Conservation (phyloP, 352 stramenopile species). For the Pythium oligandrum region DNA sequence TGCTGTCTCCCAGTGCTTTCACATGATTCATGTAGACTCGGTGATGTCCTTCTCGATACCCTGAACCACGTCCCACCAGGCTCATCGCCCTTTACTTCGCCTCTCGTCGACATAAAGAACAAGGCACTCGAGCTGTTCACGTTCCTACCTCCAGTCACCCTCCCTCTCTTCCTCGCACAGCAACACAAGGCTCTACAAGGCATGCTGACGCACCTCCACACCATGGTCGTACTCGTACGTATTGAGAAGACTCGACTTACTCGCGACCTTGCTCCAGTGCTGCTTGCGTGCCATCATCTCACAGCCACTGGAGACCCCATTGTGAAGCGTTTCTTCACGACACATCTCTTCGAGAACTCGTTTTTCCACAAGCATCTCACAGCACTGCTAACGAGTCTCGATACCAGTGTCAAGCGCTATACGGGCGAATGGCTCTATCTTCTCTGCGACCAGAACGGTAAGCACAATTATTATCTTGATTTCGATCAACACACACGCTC, state of each 20-base stretch:
- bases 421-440: constrained; percentile 69
- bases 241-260: constrained; percentile 53
- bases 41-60: constrained; percentile 40
- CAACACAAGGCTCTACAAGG: constrained; percentile 12
- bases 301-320: constrained; percentile 24
- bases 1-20: not conserved
- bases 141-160: constrained; percentile 36
- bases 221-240: constrained; percentile 47
- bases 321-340: constrained; percentile 38
- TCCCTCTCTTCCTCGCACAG: constrained; percentile 40
- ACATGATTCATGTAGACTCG: constrained; percentile 23
- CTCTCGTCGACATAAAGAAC: constrained; percentile 54
- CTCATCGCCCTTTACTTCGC: constrained; percentile 24
- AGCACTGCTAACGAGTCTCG: constrained; percentile 67
- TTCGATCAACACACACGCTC: constrained; percentile 19
- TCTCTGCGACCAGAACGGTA: constrained; percentile 74
- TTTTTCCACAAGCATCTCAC: constrained; percentile 62
- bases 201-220: constrained; percentile 43
- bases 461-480: constrained; percentile 4
- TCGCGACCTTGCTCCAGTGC: constrained; percentile 44
- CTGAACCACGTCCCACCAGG: constrained; percentile 23
- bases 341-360: constrained; percentile 22
- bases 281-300: constrained; percentile 66
- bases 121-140: constrained; percentile 61
- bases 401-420: constrained; percentile 66